A percentile compares a stretch with the other conserved stretches of the same genome.
Conservation (phyloP, 768 basidiomycete genomes). For the Hirschioporus abietinus region DNA sequence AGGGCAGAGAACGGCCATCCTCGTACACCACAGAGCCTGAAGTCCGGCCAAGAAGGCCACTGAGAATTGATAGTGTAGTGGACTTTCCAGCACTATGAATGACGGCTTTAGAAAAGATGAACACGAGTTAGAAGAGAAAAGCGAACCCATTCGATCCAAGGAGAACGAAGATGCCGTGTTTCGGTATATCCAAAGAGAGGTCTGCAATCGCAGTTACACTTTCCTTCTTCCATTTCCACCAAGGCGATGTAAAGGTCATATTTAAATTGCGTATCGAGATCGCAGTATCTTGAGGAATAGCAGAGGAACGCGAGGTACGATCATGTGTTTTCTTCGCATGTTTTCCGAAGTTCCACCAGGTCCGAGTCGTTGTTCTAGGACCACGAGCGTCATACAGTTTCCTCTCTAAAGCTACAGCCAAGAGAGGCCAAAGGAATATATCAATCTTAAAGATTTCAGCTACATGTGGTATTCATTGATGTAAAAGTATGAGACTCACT, state of each 20-base stretch:
- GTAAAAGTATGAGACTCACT: slow-evolving; percentile 34
- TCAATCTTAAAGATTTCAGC: slow-evolving; percentile 41
- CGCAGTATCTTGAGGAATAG: slow-evolving; percentile 38
- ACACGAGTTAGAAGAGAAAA: background rate
- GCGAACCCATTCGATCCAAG: slow-evolving; percentile 64
- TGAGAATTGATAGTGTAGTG: slow-evolving; percentile 63
- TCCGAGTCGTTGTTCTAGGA: slow-evolving; percentile 17
- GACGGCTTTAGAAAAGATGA: background rate
- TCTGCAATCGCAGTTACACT: slow-evolving; percentile 58
- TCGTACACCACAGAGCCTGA: slow-evolving; percentile 53
- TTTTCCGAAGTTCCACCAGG: slow-evolving; percentile 21
- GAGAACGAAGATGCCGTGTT: slow-evolving; percentile 70
- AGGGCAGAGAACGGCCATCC: slow-evolving; percentile 46
- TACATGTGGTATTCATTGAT: background rate
- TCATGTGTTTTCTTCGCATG: slow-evolving; percentile 21
- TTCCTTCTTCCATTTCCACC: slow-evolving; percentile 41
- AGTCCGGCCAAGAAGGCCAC: slow-evolving; percentile 53
- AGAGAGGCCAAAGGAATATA: slow-evolving; percentile 68
- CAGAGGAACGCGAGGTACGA: slow-evolving; percentile 2
- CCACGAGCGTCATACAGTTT: slow-evolving; percentile 55
- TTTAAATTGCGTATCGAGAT: slow-evolving; percentile 57
- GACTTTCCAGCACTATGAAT: slow-evolving; percentile 67
- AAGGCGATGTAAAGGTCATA: slow-evolving; percentile 51
- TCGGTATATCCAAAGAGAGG: slow-evolving; percentile 64
- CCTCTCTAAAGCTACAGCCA: slow-evolving; percentile 56